Base-by-base conservation (phyloP, 2,329 filamentous ascomycete species). In the Aspergillus transmontanensis region DNA sequence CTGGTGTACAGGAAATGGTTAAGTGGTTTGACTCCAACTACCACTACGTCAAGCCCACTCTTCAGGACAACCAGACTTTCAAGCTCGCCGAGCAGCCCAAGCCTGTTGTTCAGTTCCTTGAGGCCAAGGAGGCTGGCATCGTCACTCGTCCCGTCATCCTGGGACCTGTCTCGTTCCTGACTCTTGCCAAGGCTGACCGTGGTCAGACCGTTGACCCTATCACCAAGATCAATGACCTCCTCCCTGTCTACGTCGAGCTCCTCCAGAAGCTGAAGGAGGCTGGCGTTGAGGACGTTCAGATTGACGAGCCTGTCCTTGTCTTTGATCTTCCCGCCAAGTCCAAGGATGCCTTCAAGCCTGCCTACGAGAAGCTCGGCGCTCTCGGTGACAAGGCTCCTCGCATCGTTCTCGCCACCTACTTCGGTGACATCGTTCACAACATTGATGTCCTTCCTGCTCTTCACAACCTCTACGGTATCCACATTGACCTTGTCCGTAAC, bases 1-100 rank as follows among this genome's bases (percentile, higher is more conserved):
- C 9, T 45, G 39, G 30, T 26, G 10, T 64, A 34, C 64, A 86
- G 85, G 95, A 99, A 88, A 99, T 99, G 95, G 95, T 99, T 76
- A 99, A 99, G 88, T 99, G 95, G 95, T 99, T 99, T 80, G 95
- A 99, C 87, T 97, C 93, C 71, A 99, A 99, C 91, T 99, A 99
- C 90, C 95, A 98, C 88, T 99, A 99, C 83, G 95, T 98, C 85
- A 98, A 98, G 90, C 95, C 95, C 69, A 97, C 95, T 68, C 89
- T 99, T 72, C 93, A 97, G 84, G 90, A 97, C 85, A 91, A 92
- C 87, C 95, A 99, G 88, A 90, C 87, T 78, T 99, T 99, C 90
- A 94, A 90, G 84, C 92, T 99, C 68, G 83, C 86, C 67, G 83
- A 87, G 73, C 90, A 90, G 82, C 93, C 95, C 81, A 99, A 99